Evolutionary conservation across 805 yeast species (phyloP), one percentile per base, ranked within the genome.

Genomic region (Starmerella cellae): DNA sequence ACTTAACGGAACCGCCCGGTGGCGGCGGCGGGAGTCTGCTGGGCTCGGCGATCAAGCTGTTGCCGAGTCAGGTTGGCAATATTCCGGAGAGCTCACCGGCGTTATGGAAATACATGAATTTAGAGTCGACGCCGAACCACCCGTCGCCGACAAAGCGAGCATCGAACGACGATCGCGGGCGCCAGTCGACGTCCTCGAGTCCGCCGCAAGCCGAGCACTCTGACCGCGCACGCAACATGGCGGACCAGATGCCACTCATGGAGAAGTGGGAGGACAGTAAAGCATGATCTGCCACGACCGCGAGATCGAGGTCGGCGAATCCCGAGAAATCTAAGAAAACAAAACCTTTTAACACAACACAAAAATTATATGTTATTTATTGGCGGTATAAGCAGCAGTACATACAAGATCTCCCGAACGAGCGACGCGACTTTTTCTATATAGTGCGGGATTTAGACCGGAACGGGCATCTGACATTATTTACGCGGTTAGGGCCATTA

Each of bases 71-170:
- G 58, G 55, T 64, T 62, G 57, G 65, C 60, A 64, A 63, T 73
- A 61, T 63, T 56, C 67, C 65, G 5, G 69, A 64, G 38, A 73
- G 79, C 24, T 82, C 94, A 1, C 97, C 97, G 1, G 95, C 66
- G 16, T 73, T 87, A 45, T 83, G 95, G 96, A 82, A 81, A 57
- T 77, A 82, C 63, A 83, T 87, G 55, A 95, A 85, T 55, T 77
- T 87, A 38, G 63, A 68, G 42, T 66, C 74, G 32, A 71, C 77
- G 3, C 64, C 63, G 3, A 47, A 53, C 30, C 46, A 48, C 32
- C 27, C 32, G 9, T 24, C 37, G 14, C 23, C 43, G 16, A 22
- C 16, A 16, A 18, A 18, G 16, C 14, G 16, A 21, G 29, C 14
- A 10, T 17, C 26, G 4, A n/a, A 8, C 4, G 41, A 37, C 18